Conservation (phyloP, 2,329 filamentous ascomycete species). For the Claviceps lovelessii region DNA sequence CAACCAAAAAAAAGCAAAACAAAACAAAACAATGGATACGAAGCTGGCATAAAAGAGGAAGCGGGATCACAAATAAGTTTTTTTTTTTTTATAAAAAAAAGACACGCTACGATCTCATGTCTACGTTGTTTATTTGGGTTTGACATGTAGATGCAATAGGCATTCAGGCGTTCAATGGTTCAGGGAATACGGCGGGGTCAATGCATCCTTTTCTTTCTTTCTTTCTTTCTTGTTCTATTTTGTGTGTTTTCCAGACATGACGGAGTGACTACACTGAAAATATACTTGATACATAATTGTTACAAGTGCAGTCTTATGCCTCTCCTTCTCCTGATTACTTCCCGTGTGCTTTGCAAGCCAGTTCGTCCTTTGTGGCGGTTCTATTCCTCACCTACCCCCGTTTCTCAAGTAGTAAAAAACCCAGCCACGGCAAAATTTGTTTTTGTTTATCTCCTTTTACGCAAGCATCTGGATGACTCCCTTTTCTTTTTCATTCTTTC, state of each 20-base stretch:
- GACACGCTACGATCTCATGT: background rate
- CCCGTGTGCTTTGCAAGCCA: background rate
- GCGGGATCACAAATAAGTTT: background rate
- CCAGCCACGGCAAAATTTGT: background rate
- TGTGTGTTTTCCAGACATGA: slow-evolving; percentile 2
- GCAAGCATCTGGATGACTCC: background rate
- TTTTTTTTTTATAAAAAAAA: too few relatives aligned
- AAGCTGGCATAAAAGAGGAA: slow-evolving; percentile 5
- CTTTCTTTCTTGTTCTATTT: slow-evolving; percentile 3
- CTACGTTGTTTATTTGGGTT: slow-evolving; percentile 4
- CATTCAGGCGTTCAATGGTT: slow-evolving; percentile 21
- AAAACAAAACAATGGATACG: background rate
- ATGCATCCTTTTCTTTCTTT: slow-evolving; percentile 15
- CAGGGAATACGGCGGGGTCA: slow-evolving; percentile 16
- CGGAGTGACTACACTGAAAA: slow-evolving; percentile 12
- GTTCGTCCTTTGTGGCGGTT: background rate
- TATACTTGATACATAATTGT: background rate
- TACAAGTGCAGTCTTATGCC: background rate
- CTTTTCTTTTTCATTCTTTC: background rate
- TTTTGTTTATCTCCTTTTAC: background rate
- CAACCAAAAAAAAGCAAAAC: background rate
- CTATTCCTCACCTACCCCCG: too few relatives aligned
- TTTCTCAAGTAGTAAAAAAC: background rate
- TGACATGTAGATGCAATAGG: background rate
- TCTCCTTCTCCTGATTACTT: background rate